Conservation (phyloP, 257 asterid species). For the Penstemon eatonii region DNA sequence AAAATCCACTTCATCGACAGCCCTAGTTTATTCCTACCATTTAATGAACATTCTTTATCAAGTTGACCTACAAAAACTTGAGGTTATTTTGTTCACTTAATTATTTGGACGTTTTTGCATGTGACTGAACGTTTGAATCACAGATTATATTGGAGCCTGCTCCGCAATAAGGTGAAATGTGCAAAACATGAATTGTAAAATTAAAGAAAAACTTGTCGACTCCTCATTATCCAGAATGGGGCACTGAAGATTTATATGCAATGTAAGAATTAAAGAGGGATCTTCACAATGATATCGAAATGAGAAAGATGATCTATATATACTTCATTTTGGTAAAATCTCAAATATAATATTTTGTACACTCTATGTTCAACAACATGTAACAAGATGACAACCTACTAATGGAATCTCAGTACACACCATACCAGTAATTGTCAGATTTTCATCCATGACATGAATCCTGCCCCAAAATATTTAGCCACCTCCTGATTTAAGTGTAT, state of each 20-base stretch:
- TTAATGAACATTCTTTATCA: no score
- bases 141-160: no score
- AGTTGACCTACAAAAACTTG: no score
- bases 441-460: constrained; percentile 24
- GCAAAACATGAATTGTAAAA: background rate
- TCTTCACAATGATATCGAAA: constrained; percentile 12
- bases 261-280: background rate
- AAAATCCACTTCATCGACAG: no score
- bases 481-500: constrained; percentile 79
- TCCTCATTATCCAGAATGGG: background rate
- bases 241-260: background rate
- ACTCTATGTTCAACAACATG: constrained; percentile 28
- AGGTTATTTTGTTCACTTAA: no score
- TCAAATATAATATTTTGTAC: constrained; percentile 28
- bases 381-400: constrained; percentile 33
- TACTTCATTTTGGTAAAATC: background rate
- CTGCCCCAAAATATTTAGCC: constrained; percentile 41
- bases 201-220: background rate
- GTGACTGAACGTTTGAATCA: no score
- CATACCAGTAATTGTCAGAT: constrained; percentile 26
- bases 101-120: no score
- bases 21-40: no score
- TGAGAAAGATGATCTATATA: constrained; percentile 18
- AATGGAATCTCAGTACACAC: constrained; percentile 30
- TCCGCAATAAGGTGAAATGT: no score